Evolutionary conservation across 2,329 filamentous ascomycete species (phyloP).

Genomic region (Cladorrhinum sp.): DNA sequence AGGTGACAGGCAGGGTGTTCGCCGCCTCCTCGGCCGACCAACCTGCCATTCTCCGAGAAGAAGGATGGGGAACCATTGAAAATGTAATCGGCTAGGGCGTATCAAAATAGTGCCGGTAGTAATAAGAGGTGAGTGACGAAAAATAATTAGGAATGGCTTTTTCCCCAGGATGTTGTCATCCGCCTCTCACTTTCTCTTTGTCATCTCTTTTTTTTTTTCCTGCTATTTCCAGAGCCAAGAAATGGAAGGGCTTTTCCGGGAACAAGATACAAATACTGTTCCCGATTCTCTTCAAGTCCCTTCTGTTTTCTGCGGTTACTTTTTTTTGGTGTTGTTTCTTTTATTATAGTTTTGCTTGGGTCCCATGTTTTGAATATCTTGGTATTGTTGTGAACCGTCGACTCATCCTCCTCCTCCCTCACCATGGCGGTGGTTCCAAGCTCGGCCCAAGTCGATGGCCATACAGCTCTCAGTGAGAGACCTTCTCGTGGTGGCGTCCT

Average conservation of each 20-base stretch:
- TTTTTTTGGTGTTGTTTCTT: no score
- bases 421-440: neutral
- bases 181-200: neutral
- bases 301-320: neutral
- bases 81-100: slow-evolving; percentile 1
- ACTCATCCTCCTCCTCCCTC: neutral
- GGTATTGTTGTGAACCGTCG: neutral
- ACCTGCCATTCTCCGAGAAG: neutral
- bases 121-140: neutral
- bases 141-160: neutral
- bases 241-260: neutral
- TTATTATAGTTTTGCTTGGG: neutral
- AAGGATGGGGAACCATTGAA: neutral
- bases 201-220: neutral
- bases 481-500: neutral
- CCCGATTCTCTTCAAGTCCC: neutral
- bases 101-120: neutral
- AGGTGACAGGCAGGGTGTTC: slow-evolving; percentile 2
- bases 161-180: neutral
- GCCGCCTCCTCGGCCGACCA: slow-evolving; percentile 6
- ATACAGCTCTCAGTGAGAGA: neutral
- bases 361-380: neutral
- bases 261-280: neutral
- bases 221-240: neutral
- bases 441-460: neutral